A percentile compares a stretch with the other conserved stretches of the same genome.
phyloP scores from a whole-genome alignment of 2,329 filamentous ascomycete species.

The Colletotrichum melonis region DNA sequence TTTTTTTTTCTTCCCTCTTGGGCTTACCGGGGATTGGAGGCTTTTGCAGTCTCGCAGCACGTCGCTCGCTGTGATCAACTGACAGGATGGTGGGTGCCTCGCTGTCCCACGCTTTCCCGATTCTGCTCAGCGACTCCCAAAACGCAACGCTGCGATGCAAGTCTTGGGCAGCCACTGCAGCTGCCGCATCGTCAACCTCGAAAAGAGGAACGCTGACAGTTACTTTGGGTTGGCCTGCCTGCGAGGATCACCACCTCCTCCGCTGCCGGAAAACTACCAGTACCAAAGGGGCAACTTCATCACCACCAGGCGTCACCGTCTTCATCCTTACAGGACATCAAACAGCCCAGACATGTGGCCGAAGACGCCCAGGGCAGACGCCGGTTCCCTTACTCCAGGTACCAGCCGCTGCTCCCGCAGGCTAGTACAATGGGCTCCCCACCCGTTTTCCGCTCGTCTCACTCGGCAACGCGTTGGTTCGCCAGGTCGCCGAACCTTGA shows the following conservation, averaged over 20 bases:
- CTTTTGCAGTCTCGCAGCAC: not conserved
- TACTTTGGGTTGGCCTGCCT: not conserved
- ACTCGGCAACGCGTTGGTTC: constrained; percentile 15
- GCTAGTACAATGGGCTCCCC: constrained; percentile 15
- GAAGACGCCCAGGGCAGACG: constrained; percentile 13
- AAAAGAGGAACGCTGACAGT: not conserved
- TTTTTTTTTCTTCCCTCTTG: not conserved
- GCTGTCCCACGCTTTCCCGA: constrained; percentile 17
- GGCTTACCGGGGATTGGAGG: constrained; percentile 6
- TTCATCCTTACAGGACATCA: not conserved
- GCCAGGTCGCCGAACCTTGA: constrained; percentile 15
- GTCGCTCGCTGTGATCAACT: constrained; percentile 17
- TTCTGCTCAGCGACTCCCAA: constrained; percentile 27
- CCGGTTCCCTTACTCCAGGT: constrained; percentile 10
- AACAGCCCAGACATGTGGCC: not conserved
- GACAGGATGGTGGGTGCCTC: constrained; percentile 15
- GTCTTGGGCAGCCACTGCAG: constrained; percentile 10
- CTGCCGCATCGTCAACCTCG: constrained; percentile 18
- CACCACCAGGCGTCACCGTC: constrained; percentile 13
- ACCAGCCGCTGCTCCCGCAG: constrained; percentile 27
- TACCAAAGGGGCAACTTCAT: constrained; percentile 19
- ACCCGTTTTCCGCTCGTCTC: constrained; percentile 16
- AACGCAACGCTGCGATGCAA: constrained; percentile 23
- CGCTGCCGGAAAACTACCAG: not conserved
- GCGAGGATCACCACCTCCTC: constrained; percentile 6